Evolutionary conservation across 2,329 filamentous ascomycete genomes (phyloP), one percentile per base, ranked within the genome.

Genomic region (Xylariaceae sp.): DNA sequence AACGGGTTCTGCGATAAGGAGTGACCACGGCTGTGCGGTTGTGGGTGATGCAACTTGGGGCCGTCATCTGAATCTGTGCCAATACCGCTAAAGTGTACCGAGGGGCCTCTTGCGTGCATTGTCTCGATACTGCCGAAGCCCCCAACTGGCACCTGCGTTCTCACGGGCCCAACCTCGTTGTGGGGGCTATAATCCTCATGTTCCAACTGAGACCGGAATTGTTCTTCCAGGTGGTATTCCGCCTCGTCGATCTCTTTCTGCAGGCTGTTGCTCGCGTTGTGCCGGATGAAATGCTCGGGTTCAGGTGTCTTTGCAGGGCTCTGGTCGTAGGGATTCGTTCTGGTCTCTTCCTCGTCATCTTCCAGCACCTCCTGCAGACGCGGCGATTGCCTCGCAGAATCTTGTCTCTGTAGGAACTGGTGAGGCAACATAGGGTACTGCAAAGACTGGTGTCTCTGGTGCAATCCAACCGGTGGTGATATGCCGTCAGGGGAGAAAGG

Each of bases 181-280:
- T 81, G 78, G 2, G 81, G 82, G 52, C 79, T 85, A 55, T 86
- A 83, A 50, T 87, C 84, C 39, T 85, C 82, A 50, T 88, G 83
- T 43, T 89, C 83, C 34, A 90, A 69, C 54, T 90, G 83, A 38
- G 83, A 81, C 36, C 86, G 80, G 46, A 89, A 79, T 44, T 86
- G 81, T 57, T 88, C 80, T 57, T 89, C 85, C 45, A 92, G 63
- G 52, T 90, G 86, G 55, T 92, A 90, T 53, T 94, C 86, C 4
- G 85, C 83, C 55, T 89, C 85, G 34, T 92, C 83, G 40, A 94
- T 83, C 50, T 92, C 88, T 46, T 82, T 83, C 59, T 95, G 88
- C 16, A 94, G 71, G 31, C 79, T 86, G 47, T 81, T 75, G 53
- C 83, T 88, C 28, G 86, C 72, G 50, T 88, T 88, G 51, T 89